phyloP scores from a whole-genome alignment of 345 rosid genomes.

The Carallia brachiata region DNA sequence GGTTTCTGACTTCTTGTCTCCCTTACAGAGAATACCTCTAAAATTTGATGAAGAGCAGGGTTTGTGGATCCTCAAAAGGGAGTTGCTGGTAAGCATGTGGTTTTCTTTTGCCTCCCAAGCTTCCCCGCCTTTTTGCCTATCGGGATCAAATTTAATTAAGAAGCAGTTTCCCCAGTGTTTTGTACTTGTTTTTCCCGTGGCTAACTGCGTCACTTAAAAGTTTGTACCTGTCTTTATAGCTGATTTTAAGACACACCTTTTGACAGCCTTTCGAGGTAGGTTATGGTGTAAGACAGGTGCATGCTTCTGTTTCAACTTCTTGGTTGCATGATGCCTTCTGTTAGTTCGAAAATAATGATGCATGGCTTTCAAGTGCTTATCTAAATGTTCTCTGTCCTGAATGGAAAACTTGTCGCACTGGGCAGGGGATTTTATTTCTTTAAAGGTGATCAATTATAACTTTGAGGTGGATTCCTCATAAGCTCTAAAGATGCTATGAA shows the following conservation, averaged over 20 bases:
- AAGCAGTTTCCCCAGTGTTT: no score
- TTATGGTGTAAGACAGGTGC: neutral
- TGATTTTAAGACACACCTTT: no score
- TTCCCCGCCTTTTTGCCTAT: neutral
- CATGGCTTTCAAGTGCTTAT: neutral
- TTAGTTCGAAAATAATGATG: no score
- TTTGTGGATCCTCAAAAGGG: constrained; percentile 64
- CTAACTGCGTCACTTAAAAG: no score
- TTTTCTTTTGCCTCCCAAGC: neutral
- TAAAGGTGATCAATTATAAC: neutral
- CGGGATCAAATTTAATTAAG: neutral
- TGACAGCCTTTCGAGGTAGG: neutral
- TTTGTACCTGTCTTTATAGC: no score
- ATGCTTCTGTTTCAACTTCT: neutral
- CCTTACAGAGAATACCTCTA: constrained; percentile 67
- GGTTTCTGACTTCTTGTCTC: neutral
- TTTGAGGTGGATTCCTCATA: neutral
- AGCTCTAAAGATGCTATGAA: neutral
- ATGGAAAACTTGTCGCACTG: neutral
- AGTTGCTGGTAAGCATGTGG: constrained; percentile 56
- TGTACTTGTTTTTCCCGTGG: no score
- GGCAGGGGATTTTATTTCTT: neutral
- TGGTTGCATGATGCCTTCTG: no score
- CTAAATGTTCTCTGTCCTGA: neutral
- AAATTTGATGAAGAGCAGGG: constrained; percentile 50